phyloP scores from a whole-genome alignment of 2,329 filamentous ascomycete genomes.

The Botryotinia globosa region DNA sequence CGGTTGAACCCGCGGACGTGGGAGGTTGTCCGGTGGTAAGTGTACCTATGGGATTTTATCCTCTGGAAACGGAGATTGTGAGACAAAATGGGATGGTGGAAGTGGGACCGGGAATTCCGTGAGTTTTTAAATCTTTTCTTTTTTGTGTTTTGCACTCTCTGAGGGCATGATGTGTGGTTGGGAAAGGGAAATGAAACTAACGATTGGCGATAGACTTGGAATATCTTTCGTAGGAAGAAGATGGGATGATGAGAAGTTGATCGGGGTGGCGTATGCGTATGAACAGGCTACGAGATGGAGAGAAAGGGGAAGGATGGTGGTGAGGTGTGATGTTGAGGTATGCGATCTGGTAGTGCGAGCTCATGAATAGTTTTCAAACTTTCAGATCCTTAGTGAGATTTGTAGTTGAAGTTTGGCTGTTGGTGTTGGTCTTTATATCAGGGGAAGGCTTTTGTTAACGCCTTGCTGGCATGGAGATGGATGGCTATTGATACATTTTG shows the following conservation, averaged over 20 bases:
- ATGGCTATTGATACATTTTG: background rate
- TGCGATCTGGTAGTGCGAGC: too few relatives aligned
- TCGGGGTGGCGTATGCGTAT: slow-evolving; percentile 64
- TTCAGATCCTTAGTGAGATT: background rate
- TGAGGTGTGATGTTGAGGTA: background rate
- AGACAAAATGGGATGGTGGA: slow-evolving; percentile 3
- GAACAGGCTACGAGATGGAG: slow-evolving; percentile 44
- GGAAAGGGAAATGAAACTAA: background rate
- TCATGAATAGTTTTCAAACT: background rate
- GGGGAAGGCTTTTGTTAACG: background rate
- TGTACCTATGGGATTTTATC: slow-evolving; percentile 14
- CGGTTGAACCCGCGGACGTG: background rate
- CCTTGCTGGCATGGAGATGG: background rate
- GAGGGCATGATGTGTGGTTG: too few relatives aligned
- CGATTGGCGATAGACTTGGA: background rate
- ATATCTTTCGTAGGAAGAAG: slow-evolving; percentile 58
- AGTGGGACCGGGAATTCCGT: slow-evolving; percentile 12
- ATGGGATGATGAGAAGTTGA: slow-evolving; percentile 58
- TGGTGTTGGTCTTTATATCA: too few relatives aligned
- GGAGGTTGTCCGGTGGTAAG: slow-evolving; percentile 3
- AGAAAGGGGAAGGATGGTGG: background rate
- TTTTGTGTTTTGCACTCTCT: background rate
- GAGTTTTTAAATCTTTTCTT: background rate
- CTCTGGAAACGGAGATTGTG: background rate
- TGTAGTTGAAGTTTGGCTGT: background rate